A percentile compares a stretch with the other conserved stretches of the same genome.
Evolutionary conservation across 2,329 filamentous ascomycete genomes (phyloP).

Genomic region (Pseudogymnoascus destructans): DNA sequence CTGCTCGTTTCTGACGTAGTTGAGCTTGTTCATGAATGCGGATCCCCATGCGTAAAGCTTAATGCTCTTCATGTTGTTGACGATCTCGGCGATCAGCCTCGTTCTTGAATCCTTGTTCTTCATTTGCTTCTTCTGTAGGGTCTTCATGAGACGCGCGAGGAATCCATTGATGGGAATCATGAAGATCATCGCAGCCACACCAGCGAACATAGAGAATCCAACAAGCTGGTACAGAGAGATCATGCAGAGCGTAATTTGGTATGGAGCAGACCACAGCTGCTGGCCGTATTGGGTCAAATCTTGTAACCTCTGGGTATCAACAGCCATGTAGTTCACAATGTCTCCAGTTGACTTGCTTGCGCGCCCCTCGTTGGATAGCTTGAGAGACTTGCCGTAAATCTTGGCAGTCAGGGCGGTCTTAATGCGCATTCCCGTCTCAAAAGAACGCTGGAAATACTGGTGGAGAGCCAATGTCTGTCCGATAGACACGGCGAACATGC

Average conservation of each 20-base stretch:
- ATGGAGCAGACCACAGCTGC: conserved; percentile 91
- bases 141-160: conserved; percentile 88
- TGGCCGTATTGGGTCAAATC: conserved; percentile 92
- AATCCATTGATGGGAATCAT: conserved; percentile 96
- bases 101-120: conserved; percentile 96
- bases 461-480: conserved; percentile 83
- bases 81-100: conserved; percentile 87
- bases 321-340: conserved; percentile 99
- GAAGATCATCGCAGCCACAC: conserved; percentile 85
- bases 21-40: conserved; percentile 95
- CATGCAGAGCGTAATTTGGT: conserved; percentile 95
- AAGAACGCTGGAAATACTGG: conserved; percentile 93
- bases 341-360: conserved; percentile 85
- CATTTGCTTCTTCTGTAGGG: conserved; percentile 91
- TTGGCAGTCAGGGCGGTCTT: conserved; percentile 80
- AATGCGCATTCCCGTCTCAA: conserved; percentile 93
- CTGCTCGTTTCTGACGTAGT: conserved; percentile 87
- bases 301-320: conserved; percentile 88
- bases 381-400: conserved; percentile 85
- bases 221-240: conserved; percentile 89
- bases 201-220: conserved; percentile 88
- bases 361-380: conserved; percentile 84
- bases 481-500: conserved; percentile 81
- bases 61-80: conserved; percentile 99
- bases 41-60: conserved; percentile 97